Base-by-base conservation (phyloP, 2,329 filamentous ascomycete species). In the Aspergillus proliferans region DNA sequence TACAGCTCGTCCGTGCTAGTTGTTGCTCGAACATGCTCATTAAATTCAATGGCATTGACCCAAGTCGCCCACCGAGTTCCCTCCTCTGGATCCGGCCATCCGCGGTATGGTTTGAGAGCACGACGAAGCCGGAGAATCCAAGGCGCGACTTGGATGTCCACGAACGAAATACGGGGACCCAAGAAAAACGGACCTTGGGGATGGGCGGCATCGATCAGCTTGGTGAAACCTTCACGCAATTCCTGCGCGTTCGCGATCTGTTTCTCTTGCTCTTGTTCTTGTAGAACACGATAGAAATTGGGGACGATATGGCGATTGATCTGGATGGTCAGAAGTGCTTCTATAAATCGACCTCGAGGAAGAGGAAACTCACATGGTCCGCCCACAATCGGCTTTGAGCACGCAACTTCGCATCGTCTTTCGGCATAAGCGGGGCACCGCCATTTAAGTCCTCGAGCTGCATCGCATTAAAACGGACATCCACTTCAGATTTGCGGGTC, bases 371-470 rank as follows among this genome's bases (percentile, higher is more conserved):
- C 70, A 88, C 83, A 72, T 93, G 87, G 56, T 92, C 86, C 22
- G 83, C 78, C 89, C 89, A 95, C 8, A 93, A 70, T 40, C 89
- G 81, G 50, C 83, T 88, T 48, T 86, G 82, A 2, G 90, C 89
- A 56, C 84, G 82, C 12, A 83, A 68, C 59, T 85, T 83, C 1
- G 86, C 76, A 60, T 85, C 72, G 26, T 78, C 78, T 0, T 76
- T 71, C 1, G 87, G 87, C 24, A 90, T 74, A 6, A 94, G 71
- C 6, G 81, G 69, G 4, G 77, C 71, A 1, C 81, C 80, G 22
- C 76, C 66, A 28, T 81, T 75, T 24, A 88, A 70, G 59, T 95
- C 90, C 61, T 94, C 89, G 33, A 93, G 78, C 82, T 86, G 58
- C n/a, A 53, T 15, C 19, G 5, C 12, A 21, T 38, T 28, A 36